A percentile compares a stretch with the other conserved stretches of the same genome.
Conservation (phyloP, 495 filamentous ascomycete species). For the Letharia lupina region DNA sequence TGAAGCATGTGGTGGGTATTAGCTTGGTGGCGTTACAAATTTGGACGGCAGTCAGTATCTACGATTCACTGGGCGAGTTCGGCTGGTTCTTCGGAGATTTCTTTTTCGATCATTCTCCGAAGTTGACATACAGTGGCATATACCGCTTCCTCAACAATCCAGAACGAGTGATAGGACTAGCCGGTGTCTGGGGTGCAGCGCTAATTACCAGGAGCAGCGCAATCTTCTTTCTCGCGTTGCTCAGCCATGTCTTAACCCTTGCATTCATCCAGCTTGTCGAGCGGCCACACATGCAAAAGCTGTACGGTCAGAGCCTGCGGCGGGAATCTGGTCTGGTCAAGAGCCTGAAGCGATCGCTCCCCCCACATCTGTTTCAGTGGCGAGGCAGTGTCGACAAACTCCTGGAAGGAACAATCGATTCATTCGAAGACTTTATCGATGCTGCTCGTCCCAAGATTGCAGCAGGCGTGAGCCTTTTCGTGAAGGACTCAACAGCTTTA, state of each 20-base stretch:
- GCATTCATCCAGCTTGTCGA: conserved; percentile 90
- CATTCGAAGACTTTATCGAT: conserved; percentile 85
- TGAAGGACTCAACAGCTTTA: conserved; percentile 76
- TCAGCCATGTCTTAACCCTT: conserved; percentile 77
- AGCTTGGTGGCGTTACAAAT: conserved; percentile 78
- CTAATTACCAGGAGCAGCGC: conserved; percentile 81
- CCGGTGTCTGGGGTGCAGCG: conserved; percentile 92
- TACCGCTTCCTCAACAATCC: conserved; percentile 98
- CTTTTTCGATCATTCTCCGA: conserved; percentile 74
- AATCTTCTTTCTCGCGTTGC: conserved; percentile 73
- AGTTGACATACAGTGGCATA: conserved; percentile 92
- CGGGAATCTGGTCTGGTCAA: conserved; percentile 83
- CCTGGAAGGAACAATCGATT: conserved; percentile 72
- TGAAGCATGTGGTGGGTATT: conserved; percentile 77
- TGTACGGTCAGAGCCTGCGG: conserved; percentile 79
- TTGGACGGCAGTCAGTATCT: conserved; percentile 90
- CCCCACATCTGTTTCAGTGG: conserved; percentile 65
- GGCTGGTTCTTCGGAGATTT: conserved; percentile 99
- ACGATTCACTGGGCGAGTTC: conserved; percentile 93
- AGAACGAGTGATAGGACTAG: conserved; percentile 84
- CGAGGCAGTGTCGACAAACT: conserved; percentile 82
- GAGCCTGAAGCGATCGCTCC: conserved; percentile 80
- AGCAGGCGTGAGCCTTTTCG: conserved; percentile 75
- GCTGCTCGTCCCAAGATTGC: conserved; percentile 80
- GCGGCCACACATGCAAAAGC: conserved; percentile 96